Percentiles rank a stretch among this genome's conserved stretches.
phyloP scores from a whole-genome alignment of 1,139 yeast genomes.

The Pneumocystis jirovecii region DNA sequence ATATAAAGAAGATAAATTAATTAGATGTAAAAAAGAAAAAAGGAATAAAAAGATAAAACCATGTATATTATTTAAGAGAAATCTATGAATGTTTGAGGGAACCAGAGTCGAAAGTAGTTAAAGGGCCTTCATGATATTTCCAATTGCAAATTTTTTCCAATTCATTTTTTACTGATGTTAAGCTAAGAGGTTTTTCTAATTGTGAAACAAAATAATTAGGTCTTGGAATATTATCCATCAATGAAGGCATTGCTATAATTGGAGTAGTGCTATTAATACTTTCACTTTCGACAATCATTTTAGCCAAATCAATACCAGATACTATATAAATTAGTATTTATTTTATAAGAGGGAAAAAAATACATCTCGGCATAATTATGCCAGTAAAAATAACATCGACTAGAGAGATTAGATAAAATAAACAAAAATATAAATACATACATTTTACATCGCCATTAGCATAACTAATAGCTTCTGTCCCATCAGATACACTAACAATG shows the following conservation, averaged over 20 bases:
- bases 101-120: neutral
- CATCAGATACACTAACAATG: conserved; percentile 63
- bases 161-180: conserved; percentile 28
- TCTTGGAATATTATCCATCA: conserved; percentile 49
- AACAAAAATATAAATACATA: neutral
- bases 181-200: conserved; percentile 59
- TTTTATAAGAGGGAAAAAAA: conserved; percentile 12
- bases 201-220: conserved; percentile 50
- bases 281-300: conserved; percentile 59
- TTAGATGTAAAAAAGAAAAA: neutral
- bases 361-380: conserved; percentile 45
- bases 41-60: neutral
- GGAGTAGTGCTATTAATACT: conserved; percentile 67
- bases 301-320: conserved; percentile 55
- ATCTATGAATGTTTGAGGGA: neutral
- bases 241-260: conserved; percentile 61
- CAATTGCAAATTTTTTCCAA: conserved; percentile 22
- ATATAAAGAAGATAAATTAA: neutral
- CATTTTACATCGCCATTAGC: conserved; percentile 69
- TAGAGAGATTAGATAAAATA: neutral
- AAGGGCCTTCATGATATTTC: conserved; percentile 15
- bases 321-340: neutral
- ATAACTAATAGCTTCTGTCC: conserved; percentile 68
- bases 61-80: neutral
- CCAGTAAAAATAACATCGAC: conserved; percentile 72